Conservation (phyloP, 192 early-diverging fungal species). For the Helicostylum pulchrum region DNA sequence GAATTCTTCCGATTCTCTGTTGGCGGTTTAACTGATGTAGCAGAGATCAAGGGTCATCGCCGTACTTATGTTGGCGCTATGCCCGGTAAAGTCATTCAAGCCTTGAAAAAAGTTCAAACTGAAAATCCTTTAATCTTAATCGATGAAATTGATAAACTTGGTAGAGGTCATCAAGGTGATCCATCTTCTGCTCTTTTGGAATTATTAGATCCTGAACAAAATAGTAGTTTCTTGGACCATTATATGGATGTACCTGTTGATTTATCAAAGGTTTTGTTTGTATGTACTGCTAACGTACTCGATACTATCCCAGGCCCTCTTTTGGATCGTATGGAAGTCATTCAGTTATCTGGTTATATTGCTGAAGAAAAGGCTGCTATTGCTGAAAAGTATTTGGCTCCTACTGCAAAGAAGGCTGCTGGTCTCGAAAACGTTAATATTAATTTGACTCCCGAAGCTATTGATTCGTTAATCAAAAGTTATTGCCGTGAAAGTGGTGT, state of each 20-base stretch:
- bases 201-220: constrained; percentile 97
- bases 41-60: constrained; percentile 99
- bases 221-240: constrained; percentile 95
- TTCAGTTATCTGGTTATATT: constrained; percentile 87
- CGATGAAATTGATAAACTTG: constrained; percentile 99
- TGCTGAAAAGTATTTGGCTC: constrained; percentile 88
- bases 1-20: constrained; percentile 98
- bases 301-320: constrained; percentile 98
- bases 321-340: constrained; percentile 99
- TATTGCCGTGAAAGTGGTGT: constrained; percentile 98
- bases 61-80: constrained; percentile 99
- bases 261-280: constrained; percentile 97
- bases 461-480: constrained; percentile 80
- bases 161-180: constrained; percentile 96
- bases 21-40: constrained; percentile 95
- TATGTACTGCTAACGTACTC: constrained; percentile 96
- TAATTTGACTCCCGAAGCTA: constrained; percentile 65
- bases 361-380: constrained; percentile 93
- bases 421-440: constrained; percentile 79
- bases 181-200: constrained; percentile 95
- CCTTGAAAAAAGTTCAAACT: constrained; percentile 97
- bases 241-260: constrained; percentile 99
- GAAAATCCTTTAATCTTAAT: constrained; percentile 98
- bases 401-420: constrained; percentile 74
- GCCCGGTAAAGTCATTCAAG: constrained; percentile 99